Conservation (phyloP, 2,329 filamentous ascomycete genomes). For the Ilyonectria sp. region DNA sequence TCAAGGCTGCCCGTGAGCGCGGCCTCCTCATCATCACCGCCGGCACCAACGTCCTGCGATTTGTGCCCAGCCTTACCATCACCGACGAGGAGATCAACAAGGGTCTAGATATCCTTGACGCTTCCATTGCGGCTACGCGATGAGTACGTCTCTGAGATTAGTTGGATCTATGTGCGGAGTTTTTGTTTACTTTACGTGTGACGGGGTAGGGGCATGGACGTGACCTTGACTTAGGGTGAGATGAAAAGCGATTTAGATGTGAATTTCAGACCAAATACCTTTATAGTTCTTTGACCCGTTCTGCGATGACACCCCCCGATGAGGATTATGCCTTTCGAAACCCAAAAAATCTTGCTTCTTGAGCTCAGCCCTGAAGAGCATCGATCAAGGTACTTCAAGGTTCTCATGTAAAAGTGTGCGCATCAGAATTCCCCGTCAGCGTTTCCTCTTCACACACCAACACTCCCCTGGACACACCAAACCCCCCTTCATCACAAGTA, state of each 20-base stretch:
- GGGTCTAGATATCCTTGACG: slow-evolving; percentile 82
- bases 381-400: no score
- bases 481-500: not conserved
- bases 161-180: slow-evolving; percentile 14
- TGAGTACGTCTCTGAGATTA: slow-evolving; percentile 33
- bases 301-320: not conserved
- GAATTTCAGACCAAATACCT: slow-evolving; percentile 20
- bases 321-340: no score
- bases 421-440: no score
- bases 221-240: slow-evolving; percentile 8
- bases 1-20: slow-evolving; percentile 89
- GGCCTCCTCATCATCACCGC: slow-evolving; percentile 93
- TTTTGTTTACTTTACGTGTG: slow-evolving; percentile 8
- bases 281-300: not conserved
- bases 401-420: no score
- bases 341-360: not conserved
- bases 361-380: no score
- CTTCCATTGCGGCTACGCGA: slow-evolving; percentile 68
- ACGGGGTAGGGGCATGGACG: not conserved
- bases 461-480: no score
- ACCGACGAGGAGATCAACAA: slow-evolving; percentile 84
- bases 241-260: slow-evolving; percentile 30
- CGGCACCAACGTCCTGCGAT: slow-evolving; percentile 91
- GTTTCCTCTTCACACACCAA: no score
- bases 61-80: slow-evolving; percentile 90